Evolutionary conservation across 306 rosid genomes (phyloP).

Genomic region (Medicago ruthenica): DNA sequence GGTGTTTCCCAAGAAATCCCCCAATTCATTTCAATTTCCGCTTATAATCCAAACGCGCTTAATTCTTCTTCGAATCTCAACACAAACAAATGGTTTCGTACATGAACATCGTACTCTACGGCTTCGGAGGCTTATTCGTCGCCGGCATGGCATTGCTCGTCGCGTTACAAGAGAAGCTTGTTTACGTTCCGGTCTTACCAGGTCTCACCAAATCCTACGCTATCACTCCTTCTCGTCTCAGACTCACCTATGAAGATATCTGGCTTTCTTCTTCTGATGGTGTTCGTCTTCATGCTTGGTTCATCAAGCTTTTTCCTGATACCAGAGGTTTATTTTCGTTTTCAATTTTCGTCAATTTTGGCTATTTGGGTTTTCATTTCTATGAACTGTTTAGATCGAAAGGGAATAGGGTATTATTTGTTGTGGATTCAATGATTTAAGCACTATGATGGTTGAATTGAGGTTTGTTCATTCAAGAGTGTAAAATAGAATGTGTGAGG

Average conservation of each 20-base stretch:
- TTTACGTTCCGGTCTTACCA: conserved; percentile 91
- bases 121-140: conserved; percentile 84
- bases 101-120: conserved; percentile 68
- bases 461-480: background rate
- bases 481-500: too few relatives aligned
- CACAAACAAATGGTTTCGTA: conserved; percentile 69
- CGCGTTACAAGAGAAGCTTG: conserved; percentile 88
- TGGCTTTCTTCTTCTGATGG: conserved; percentile 96
- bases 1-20: background rate
- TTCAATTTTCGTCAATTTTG: background rate
- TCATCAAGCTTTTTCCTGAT: conserved; percentile 93
- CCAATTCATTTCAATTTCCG: background rate
- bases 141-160: conserved; percentile 95
- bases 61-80: background rate
- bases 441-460: background rate
- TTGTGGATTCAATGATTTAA: conserved; percentile 10
- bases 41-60: conserved; percentile 17
- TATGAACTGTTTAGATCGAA: conserved; percentile 16
- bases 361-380: background rate
- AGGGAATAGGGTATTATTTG: background rate
- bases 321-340: conserved; percentile 66
- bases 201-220: conserved; percentile 89
- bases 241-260: conserved; percentile 80
- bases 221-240: conserved; percentile 80
- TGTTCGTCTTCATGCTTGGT: conserved; percentile 95